Percentiles rank a stretch among this genome's conserved stretches.
These are phyloP conservation scores for Pilasporangium apinafurcum DNA, from an alignment of 352 stramenopile genomes.

Conservation along the genomic window DNA sequence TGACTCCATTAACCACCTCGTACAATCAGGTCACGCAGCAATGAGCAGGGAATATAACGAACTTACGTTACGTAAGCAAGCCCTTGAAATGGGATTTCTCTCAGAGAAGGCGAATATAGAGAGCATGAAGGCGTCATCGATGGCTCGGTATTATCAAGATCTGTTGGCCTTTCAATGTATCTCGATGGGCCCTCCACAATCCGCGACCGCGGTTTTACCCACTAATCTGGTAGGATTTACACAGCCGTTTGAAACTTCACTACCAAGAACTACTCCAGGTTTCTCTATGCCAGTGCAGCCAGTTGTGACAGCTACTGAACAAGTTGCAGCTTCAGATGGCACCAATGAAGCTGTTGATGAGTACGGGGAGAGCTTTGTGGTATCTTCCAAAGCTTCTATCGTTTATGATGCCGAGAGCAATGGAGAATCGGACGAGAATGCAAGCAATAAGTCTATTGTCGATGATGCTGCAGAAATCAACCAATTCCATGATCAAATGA, in stretches of 20 bases:
- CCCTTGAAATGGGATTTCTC: slow-evolving; percentile 31
- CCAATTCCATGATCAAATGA: background rate
- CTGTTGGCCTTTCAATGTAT: slow-evolving; percentile 43
- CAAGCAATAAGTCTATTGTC: background rate
- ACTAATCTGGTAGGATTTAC: background rate
- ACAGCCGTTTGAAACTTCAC: background rate
- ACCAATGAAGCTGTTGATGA: slow-evolving; percentile 6
- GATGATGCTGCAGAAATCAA: slow-evolving; percentile 3
- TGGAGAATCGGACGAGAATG: background rate
- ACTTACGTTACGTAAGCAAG: slow-evolving; percentile 19
- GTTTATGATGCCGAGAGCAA: background rate
- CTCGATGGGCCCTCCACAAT: too few species aligned
- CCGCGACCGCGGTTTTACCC: background rate
- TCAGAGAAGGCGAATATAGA: slow-evolving; percentile 48
- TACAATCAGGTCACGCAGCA: background rate
- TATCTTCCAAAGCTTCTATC: slow-evolving; percentile 15
- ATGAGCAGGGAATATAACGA: slow-evolving; percentile 3
- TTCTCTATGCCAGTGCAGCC: background rate
- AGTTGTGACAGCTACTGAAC: too few species aligned
- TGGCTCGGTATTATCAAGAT: slow-evolving; percentile 60
- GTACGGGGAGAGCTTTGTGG: slow-evolving; percentile 38
- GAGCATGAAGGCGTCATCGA: slow-evolving; percentile 40
- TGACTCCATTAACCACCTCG: background rate
- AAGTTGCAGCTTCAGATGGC: background rate
- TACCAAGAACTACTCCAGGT: too few species aligned